Conservation (phyloP, 2,329 filamentous ascomycete species). For the Hymenotorrendiella dingleyae region DNA sequence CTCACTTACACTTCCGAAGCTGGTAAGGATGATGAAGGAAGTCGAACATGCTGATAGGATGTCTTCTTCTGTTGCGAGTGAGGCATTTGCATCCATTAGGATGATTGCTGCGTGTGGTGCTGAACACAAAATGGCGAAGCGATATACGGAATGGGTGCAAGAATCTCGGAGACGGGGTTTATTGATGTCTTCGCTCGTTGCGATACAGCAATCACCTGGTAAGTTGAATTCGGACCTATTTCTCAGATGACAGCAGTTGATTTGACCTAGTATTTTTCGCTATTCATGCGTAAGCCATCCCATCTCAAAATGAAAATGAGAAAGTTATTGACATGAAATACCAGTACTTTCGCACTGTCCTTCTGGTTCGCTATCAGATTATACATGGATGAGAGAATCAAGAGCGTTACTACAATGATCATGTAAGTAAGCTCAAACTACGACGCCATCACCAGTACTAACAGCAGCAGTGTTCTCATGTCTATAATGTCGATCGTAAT, state of each 20-base stretch:
- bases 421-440: constrained; percentile 37
- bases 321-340: neutral
- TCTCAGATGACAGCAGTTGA: neutral
- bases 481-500: constrained; percentile 20
- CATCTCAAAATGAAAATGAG: neutral
- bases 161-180: constrained; percentile 39
- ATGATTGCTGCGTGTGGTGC: constrained; percentile 57
- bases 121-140: constrained; percentile 44
- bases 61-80: constrained; percentile 51
- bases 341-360: constrained; percentile 45
- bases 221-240: neutral
- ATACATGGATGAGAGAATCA: constrained; percentile 39
- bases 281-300: constrained; percentile 19
- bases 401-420: constrained; percentile 47
- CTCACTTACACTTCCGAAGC: constrained; percentile 43
- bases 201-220: constrained; percentile 43
- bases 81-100: constrained; percentile 50
- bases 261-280: constrained; percentile 28
- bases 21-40: constrained; percentile 43
- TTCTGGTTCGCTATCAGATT: constrained; percentile 57
- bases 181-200: constrained; percentile 42
- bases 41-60: constrained; percentile 44
- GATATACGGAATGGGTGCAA: constrained; percentile 47
- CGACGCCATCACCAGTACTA: neutral
- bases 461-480: constrained; percentile 13